Evolutionary conservation across 306 rosid genomes (phyloP).

Genomic region (Aeschynomene evenia): DNA sequence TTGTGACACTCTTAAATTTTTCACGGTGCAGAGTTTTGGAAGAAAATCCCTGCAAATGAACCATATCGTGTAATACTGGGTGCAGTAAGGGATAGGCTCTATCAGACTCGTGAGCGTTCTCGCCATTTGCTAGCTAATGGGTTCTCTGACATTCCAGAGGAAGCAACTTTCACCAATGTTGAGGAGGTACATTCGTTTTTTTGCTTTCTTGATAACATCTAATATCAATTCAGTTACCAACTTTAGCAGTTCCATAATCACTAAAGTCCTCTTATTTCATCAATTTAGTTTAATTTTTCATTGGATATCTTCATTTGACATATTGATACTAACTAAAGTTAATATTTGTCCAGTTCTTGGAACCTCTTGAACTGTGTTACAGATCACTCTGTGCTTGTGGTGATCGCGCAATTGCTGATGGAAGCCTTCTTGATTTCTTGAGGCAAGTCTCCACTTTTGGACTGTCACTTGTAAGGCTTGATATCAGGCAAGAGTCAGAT

Average conservation of each 20-base stretch:
- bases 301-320: neutral
- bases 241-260: neutral
- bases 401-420: slow-evolving; percentile 88
- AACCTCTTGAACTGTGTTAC: slow-evolving; percentile 91
- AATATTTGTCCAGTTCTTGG: slow-evolving; percentile 69
- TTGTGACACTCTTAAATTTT: slow-evolving; percentile 17
- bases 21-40: slow-evolving; percentile 79
- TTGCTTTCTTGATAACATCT: neutral
- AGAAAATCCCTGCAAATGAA: slow-evolving; percentile 77
- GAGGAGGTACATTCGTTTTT: slow-evolving; percentile 57
- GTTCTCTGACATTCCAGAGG: slow-evolving; percentile 89
- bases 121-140: slow-evolving; percentile 85
- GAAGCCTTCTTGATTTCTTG: slow-evolving; percentile 93
- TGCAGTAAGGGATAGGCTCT: slow-evolving; percentile 90
- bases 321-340: slow-evolving; percentile 32
- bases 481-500: slow-evolving; percentile 93
- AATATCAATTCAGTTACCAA: neutral
- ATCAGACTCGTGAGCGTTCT: slow-evolving; percentile 91
- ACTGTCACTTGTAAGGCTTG: slow-evolving; percentile 87
- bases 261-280: too few species aligned
- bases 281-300: neutral
- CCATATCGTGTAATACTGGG: slow-evolving; percentile 96
- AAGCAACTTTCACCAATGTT: slow-evolving; percentile 71
- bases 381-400: slow-evolving; percentile 91
- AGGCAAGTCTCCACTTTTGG: slow-evolving; percentile 99